These are phyloP conservation scores for Apophysomyces ossiformis DNA, from an alignment of 371 early-diverging fungal species.

Conservation along the genomic window DNA sequence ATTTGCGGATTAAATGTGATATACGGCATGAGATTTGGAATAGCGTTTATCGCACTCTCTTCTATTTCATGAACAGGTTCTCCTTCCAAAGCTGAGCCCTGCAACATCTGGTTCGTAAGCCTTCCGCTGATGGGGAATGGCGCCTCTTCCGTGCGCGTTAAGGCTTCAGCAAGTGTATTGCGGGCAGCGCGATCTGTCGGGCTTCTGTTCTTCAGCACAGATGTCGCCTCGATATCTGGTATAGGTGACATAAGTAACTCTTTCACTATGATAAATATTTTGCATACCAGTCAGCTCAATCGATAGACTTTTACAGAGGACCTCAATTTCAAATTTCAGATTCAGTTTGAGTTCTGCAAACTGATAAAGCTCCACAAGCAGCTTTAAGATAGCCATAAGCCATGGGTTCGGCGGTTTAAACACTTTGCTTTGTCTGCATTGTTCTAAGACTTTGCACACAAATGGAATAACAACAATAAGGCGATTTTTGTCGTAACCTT, in stretches of 20 bases:
- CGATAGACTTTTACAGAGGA: conserved; percentile 89
- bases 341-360: conserved; percentile 92
- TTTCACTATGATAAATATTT: conserved; percentile 16
- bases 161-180: conserved; percentile 22
- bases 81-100: not conserved
- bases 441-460: conserved; percentile 96
- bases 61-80: conserved; percentile 24
- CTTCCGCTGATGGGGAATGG: conserved; percentile 16
- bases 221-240: conserved; percentile 77
- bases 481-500: conserved; percentile 86
- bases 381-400: conserved; percentile 92
- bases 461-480: conserved; percentile 97
- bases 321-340: conserved; percentile 97
- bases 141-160: conserved; percentile 14
- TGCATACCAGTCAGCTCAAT: conserved; percentile 71
- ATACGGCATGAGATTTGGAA: conserved; percentile 70
- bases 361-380: conserved; percentile 92
- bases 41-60: conserved; percentile 24
- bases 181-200: conserved; percentile 51
- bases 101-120: not conserved
- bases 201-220: conserved; percentile 70
- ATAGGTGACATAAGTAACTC: conserved; percentile 14
- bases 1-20: conserved; percentile 74
- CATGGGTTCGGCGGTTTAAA: conserved; percentile 98
- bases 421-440: conserved; percentile 79